Conservation (phyloP, 2,329 filamentous ascomycete species). For the Monosporascus sp. region DNA sequence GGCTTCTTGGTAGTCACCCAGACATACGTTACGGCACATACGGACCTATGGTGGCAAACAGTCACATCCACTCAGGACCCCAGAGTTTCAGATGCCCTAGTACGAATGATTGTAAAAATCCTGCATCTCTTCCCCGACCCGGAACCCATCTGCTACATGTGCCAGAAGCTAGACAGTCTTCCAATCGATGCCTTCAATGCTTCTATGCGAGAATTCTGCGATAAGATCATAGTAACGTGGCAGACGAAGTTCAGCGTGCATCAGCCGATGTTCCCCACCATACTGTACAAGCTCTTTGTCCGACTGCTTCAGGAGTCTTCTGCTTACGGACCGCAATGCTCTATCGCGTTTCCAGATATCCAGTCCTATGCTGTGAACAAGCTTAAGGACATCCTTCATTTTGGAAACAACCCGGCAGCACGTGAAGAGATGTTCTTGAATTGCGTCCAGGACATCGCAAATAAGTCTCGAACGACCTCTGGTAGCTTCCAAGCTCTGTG, state of each 20-base stretch:
- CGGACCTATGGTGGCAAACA: slow-evolving; percentile 79
- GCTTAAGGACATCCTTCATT: slow-evolving; percentile 54
- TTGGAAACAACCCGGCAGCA: slow-evolving; percentile 48
- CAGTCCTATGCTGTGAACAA: slow-evolving; percentile 59
- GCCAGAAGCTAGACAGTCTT: slow-evolving; percentile 62
- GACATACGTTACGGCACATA: slow-evolving; percentile 65
- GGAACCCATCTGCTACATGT: slow-evolving; percentile 57
- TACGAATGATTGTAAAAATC: slow-evolving; percentile 55
- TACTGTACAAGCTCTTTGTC: slow-evolving; percentile 50
- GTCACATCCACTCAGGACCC: slow-evolving; percentile 78
- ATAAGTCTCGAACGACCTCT: slow-evolving; percentile 57
- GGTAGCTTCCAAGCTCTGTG: slow-evolving; percentile 67
- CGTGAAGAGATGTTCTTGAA: slow-evolving; percentile 58
- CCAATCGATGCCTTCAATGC: slow-evolving; percentile 58
- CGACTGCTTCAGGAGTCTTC: slow-evolving; percentile 69
- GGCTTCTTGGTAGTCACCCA: slow-evolving; percentile 79
- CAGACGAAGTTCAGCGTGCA: slow-evolving; percentile 33
- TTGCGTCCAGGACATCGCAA: slow-evolving; percentile 64
- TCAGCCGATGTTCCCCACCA: slow-evolving; percentile 8
- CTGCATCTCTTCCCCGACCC: slow-evolving; percentile 41
- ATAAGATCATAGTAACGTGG: slow-evolving; percentile 47
- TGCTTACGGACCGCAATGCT: slow-evolving; percentile 45
- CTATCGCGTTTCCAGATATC: slow-evolving; percentile 55
- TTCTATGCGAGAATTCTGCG: slow-evolving; percentile 57
- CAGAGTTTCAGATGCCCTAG: slow-evolving; percentile 73